Conservation (phyloP, 2,329 filamentous ascomycete species). For the Xylariaceae sp. region DNA sequence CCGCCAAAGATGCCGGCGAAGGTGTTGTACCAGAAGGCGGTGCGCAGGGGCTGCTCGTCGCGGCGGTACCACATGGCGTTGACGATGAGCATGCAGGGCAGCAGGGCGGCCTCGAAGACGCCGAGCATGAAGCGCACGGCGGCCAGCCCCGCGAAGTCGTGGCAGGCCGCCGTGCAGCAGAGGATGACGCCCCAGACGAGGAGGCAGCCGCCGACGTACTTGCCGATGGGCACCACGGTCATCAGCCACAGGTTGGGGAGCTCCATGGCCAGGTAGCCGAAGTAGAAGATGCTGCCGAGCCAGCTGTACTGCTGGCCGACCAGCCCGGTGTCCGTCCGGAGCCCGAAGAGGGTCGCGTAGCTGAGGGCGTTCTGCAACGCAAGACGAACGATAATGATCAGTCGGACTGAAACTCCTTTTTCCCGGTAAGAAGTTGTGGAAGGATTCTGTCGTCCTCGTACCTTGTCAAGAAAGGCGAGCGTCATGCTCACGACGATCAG, state of each 20-base stretch:
- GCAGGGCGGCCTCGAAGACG: conserved; percentile 1
- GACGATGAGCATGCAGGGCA: background rate
- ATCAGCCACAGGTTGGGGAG: background rate
- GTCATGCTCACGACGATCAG: background rate
- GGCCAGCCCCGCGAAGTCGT: conserved; percentile 4
- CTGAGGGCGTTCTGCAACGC: background rate
- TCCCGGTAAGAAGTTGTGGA: no score
- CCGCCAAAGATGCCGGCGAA: conserved; percentile 1
- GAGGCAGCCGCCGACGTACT: background rate
- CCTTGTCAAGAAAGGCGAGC: background rate
- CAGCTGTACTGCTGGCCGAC: conserved; percentile 18
- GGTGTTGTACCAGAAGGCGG: conserved; percentile 4
- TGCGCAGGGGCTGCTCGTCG: conserved; percentile 1
- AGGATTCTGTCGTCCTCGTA: no score
- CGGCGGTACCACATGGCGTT: background rate
- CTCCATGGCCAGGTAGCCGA: conserved; percentile 13
- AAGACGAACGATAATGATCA: no score
- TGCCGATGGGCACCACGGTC: no score
- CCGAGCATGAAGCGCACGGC: conserved; percentile 5
- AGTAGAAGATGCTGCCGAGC: conserved; percentile 17
- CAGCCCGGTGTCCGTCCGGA: conserved; percentile 16
- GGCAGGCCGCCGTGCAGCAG: background rate
- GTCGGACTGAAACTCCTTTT: no score
- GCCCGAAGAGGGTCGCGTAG: conserved; percentile 16
- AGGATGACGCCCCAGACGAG: background rate